Percentiles rank a stretch among this genome's conserved stretches.
phyloP scores from a whole-genome alignment of 1,284 basidiomycete species.

The Malassezia obtusa region DNA sequence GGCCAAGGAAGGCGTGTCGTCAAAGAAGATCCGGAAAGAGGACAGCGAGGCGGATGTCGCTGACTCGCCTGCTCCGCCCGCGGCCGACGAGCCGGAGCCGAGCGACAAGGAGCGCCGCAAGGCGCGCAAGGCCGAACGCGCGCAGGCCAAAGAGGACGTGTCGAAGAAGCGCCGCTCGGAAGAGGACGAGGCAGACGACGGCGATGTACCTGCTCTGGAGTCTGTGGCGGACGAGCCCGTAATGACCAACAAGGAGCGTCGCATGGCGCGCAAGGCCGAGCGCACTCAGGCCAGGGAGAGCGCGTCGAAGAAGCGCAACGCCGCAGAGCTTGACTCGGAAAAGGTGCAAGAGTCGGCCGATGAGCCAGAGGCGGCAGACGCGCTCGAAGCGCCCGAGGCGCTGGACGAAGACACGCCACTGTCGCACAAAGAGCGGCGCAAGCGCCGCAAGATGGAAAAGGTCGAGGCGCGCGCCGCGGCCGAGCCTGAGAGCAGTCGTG shows the following conservation, averaged over 20 bases:
- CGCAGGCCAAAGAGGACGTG: not conserved
- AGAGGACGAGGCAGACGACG: no score
- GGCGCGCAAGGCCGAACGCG: conserved; percentile 17
- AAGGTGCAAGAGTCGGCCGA: no score
- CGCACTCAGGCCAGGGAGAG: not conserved
- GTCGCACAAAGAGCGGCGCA: conserved; percentile 41
- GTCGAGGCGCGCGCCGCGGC: not conserved
- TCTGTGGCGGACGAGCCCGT: no score
- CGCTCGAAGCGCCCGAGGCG: not conserved
- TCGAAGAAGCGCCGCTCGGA: not conserved
- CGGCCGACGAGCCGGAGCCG: conserved; percentile 11
- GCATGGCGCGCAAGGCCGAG: conserved; percentile 22
- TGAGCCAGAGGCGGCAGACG: not conserved
- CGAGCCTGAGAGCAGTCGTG: not conserved
- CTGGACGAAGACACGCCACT: conserved; percentile 53
- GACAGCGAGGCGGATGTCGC: not conserved
- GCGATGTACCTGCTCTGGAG: no score
- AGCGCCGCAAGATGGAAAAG: conserved; percentile 27
- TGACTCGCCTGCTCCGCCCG: not conserved
- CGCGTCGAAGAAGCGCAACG: not conserved
- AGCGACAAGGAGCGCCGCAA: conserved; percentile 38
- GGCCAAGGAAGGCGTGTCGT: not conserved
- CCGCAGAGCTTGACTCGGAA: no score
- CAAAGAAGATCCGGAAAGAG: not conserved
- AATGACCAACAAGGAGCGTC: conserved; percentile 36